Conservation (phyloP, 495 filamentous ascomycete genomes). For the Penicillium steckii region DNA sequence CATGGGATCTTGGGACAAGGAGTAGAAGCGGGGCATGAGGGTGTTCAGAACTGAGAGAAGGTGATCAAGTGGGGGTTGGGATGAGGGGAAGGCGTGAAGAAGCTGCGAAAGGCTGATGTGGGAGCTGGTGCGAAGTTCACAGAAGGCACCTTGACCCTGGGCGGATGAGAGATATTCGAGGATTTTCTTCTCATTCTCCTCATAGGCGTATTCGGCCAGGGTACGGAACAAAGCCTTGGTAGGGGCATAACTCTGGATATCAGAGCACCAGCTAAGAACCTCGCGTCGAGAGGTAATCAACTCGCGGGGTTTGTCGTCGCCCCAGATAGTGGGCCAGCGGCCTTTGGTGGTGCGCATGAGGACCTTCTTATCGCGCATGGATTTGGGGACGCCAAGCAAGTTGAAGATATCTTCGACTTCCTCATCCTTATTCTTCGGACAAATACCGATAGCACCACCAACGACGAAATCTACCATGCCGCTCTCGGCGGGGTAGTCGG, state of each 20-base stretch:
- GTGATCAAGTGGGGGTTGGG: conserved; percentile 78
- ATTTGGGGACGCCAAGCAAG: conserved; percentile 70
- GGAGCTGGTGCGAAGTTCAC: conserved; percentile 87
- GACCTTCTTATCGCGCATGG: conserved; percentile 77
- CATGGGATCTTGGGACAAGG: conserved; percentile 92
- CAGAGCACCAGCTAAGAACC: conserved; percentile 90
- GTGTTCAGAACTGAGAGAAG: conserved; percentile 78
- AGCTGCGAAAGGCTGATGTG: conserved; percentile 83
- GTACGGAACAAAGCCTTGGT: conserved; percentile 85
- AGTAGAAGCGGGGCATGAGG: conserved; percentile 97
- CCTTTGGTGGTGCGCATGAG: conserved; percentile 74
- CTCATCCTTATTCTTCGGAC: conserved; percentile 76
- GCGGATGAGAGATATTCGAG: conserved; percentile 80
- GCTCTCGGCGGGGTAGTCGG: conserved; percentile 84
- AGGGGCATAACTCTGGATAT: conserved; percentile 88
- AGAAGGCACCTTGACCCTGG: conserved; percentile 92
- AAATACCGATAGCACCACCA: conserved; percentile 90
- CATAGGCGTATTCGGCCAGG: conserved; percentile 79
- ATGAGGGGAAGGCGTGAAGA: conserved; percentile 86
- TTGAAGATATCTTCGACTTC: conserved; percentile 84
- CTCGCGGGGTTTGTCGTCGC: conserved; percentile 80
- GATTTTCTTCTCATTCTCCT: conserved; percentile 81
- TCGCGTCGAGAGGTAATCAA: conserved; percentile 86
- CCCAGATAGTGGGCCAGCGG: conserved; percentile 98
- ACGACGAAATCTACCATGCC: conserved; percentile 91